Conservation (phyloP, 2,329 filamentous ascomycete species). For the Calycina marina region DNA sequence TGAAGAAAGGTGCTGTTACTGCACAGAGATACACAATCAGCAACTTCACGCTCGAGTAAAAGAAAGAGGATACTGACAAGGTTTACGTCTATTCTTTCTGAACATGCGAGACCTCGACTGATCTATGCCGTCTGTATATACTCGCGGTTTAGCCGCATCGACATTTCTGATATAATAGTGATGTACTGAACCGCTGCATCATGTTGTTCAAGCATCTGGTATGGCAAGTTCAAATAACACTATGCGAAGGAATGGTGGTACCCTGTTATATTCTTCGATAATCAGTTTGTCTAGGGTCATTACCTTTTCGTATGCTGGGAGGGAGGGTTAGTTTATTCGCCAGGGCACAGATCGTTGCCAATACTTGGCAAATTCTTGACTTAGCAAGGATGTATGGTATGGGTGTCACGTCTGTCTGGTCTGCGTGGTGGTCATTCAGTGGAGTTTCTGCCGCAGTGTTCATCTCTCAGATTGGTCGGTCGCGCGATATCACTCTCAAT, state of each 20-base stretch:
- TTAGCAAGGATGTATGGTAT: constrained; percentile 41
- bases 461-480: constrained; percentile 48
- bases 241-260: constrained; percentile 35
- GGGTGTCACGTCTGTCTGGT: constrained; percentile 44
- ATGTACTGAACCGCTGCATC: constrained; percentile 38
- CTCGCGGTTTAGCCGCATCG: too few species aligned
- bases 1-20: too few species aligned
- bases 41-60: too few species aligned
- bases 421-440: constrained; percentile 39
- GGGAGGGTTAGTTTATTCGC: constrained; percentile 33
- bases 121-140: too few species aligned
- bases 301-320: constrained; percentile 34
- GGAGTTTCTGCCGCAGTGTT: constrained; percentile 45
- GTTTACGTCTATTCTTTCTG: too few species aligned
- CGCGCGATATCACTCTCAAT: constrained; percentile 48
- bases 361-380: constrained; percentile 30
- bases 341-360: constrained; percentile 34
- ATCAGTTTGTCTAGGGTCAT: constrained; percentile 32
- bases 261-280: constrained; percentile 28
- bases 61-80: too few species aligned
- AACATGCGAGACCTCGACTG: too few species aligned
- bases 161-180: constrained; percentile 37
- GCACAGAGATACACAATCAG: too few species aligned
- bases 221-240: constrained; percentile 33
- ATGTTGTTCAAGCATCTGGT: constrained; percentile 32